These are phyloP conservation scores for Herpotrichia juniperi DNA, from an alignment of 2,329 filamentous ascomycete genomes.

Conservation along the genomic window DNA sequence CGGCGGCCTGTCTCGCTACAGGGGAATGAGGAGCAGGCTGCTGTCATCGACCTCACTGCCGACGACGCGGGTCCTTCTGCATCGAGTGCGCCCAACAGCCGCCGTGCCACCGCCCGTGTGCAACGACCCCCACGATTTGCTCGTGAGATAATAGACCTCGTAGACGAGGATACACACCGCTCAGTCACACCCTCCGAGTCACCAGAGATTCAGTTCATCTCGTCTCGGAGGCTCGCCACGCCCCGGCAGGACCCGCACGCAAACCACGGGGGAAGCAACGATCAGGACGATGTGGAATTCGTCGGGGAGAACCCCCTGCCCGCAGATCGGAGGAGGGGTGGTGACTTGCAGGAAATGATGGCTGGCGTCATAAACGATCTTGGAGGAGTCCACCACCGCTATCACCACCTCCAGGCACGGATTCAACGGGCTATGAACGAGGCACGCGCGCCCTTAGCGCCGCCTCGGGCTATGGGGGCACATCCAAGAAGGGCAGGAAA, in stretches of 20 bases:
- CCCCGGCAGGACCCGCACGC: slow-evolving; percentile 3
- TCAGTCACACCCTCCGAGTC: slow-evolving; percentile 20
- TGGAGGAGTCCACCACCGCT: background rate
- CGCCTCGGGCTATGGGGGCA: slow-evolving; percentile 2
- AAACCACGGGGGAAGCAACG: slow-evolving; percentile 14
- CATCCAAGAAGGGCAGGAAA: background rate
- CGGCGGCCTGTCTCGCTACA: slow-evolving; percentile 56
- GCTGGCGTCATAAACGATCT: slow-evolving; percentile 25
- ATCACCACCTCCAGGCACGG: slow-evolving; percentile 1
- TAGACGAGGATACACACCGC: slow-evolving; percentile 33
- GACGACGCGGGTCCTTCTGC: slow-evolving; percentile 29
- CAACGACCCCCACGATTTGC: slow-evolving; percentile 49
- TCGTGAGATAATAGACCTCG: slow-evolving; percentile 52
- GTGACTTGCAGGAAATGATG: slow-evolving; percentile 22
- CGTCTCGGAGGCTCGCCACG: slow-evolving; percentile 31
- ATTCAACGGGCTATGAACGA: background rate
- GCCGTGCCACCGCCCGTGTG: slow-evolving; percentile 28
- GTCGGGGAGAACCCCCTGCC: slow-evolving; percentile 30
- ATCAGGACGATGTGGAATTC: slow-evolving; percentile 40
- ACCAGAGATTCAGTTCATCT: slow-evolving; percentile 59
- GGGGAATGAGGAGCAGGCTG: slow-evolving; percentile 6
- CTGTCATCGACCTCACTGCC: slow-evolving; percentile 47
- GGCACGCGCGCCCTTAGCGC: background rate
- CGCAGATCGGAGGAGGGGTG: slow-evolving; percentile 23
- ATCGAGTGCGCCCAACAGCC: slow-evolving; percentile 9